These are phyloP conservation scores for Cryomyces minteri DNA, from an alignment of 495 filamentous ascomycete species.

Conservation along the genomic window DNA sequence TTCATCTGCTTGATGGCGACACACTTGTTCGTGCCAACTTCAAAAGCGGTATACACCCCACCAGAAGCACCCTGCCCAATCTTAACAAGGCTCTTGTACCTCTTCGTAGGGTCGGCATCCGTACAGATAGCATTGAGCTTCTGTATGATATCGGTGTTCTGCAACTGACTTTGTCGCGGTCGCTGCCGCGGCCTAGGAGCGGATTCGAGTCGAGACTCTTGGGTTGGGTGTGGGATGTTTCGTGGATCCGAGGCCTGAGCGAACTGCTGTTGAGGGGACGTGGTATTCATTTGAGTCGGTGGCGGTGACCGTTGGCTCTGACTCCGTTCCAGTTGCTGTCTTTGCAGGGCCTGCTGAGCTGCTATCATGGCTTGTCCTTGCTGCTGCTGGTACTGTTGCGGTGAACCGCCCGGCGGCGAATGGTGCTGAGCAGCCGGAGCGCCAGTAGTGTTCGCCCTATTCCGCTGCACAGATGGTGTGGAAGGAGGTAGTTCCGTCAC, in stretches of 20 bases:
- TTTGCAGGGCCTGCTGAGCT: conserved; percentile 46
- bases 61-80: conserved; percentile 96
- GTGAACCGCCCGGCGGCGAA: conserved; percentile 3
- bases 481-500: conserved; percentile 25
- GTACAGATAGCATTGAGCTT: conserved; percentile 77
- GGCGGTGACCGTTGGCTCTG: conserved; percentile 40
- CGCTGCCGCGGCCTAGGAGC: conserved; percentile 58
- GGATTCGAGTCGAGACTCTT: conserved; percentile 27
- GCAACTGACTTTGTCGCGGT: conserved; percentile 40
- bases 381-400: conserved; percentile 52
- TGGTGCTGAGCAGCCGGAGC: conserved; percentile 2
- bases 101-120: conserved; percentile 66
- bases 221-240: conserved; percentile 31
- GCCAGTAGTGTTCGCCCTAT: conserved; percentile 20
- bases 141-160: conserved; percentile 62
- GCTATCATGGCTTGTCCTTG: conserved; percentile 64
- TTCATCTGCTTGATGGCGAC: conserved; percentile 99
- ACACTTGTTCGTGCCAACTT: conserved; percentile 61
- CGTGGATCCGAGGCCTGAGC: conserved; percentile 34
- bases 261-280: conserved; percentile 32
- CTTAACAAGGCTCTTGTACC: conserved; percentile 78
- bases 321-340: conserved; percentile 37
- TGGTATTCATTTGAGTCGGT: conserved; percentile 3
- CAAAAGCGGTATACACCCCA: conserved; percentile 85
- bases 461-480: conserved; percentile 26